Percentiles rank a stretch among this genome's conserved stretches.
These are phyloP conservation scores for bread wheat (Triticum aestivum) DNA, from an alignment of 176 grass and related monocot genomes.

Conservation along the genomic window IWGSC_CS_RefSeq_v2.1 NC_057809.1:557165637-557166136, in stretches of 20 bases:
- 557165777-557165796: constrained; percentile 93
- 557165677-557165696: constrained; percentile 89
- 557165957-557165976: constrained; percentile 97
- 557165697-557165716: constrained; percentile 85
- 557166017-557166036: constrained; percentile 86
- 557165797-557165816: constrained; percentile 90
- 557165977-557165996: constrained; percentile 96
- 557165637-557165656: constrained; percentile 39
- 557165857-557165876: background rate
- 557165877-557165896: constrained; percentile 31
- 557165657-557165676: constrained; percentile 28
- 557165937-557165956: constrained; percentile 97
- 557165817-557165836: background rate
- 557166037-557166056: constrained; percentile 92
- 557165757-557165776: constrained; percentile 70
- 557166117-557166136: background rate
- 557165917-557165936: constrained; percentile 88
- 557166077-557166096: background rate
- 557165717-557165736: constrained; percentile 90
- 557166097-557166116: constrained; percentile 5
- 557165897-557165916: background rate
- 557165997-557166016: constrained; percentile 82
- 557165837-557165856: background rate
- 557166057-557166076: constrained; percentile 1
- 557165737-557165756: constrained; percentile 89